Evolutionary conservation across 352 stramenopile genomes (phyloP), one percentile per base, ranked within the genome.

Genomic region (Globisporangium alternatum): DNA sequence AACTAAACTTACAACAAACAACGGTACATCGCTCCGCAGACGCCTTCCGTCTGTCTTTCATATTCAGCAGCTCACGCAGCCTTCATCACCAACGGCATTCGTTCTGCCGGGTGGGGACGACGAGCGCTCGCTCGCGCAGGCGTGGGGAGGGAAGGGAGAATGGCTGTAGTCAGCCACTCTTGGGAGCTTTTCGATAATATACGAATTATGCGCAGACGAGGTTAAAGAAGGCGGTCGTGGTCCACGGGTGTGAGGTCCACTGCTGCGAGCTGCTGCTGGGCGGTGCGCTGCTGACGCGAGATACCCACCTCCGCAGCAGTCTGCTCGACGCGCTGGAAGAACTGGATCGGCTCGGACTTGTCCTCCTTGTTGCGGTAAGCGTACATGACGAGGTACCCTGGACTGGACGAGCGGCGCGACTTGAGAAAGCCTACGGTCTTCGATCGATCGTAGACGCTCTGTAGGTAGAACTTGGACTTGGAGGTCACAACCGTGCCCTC

Each of bases 381-480:
- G 67, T 86, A 86, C 65, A 88, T 78, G 47, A 79, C 77, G 54
- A 88, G 75, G 57, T 75, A 86, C 31, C 79, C 79, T 9, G 72
- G 62, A 53, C 76, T 68, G 12, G 64, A 64, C 5, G 65, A 67
- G 35, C 74, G 69, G 28, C 74, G 68, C 30, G 78, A 80, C 45
- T 72, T 73, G 68, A 89, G 60, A 61, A 84, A 88, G 3, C 78
- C 81, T 22, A 90, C 73, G 13, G 76, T 87, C 70, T 81, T 86
- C 60, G 80, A 81, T 60, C 75, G 77, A 60, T 90, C 81, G 65
- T 87, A 86, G n/a, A 87, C 70, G 62, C 77, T 87, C 65, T 86
- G 77, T 28, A 90, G 60, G 62, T 87, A 90, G 56, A 90, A 90
- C 67, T 82, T 87, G 69, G 76, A 86, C 44, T 69, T 84, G 52